phyloP scores from a whole-genome alignment of 164 flowering plant species.

The Umbellularia californica region DNA sequence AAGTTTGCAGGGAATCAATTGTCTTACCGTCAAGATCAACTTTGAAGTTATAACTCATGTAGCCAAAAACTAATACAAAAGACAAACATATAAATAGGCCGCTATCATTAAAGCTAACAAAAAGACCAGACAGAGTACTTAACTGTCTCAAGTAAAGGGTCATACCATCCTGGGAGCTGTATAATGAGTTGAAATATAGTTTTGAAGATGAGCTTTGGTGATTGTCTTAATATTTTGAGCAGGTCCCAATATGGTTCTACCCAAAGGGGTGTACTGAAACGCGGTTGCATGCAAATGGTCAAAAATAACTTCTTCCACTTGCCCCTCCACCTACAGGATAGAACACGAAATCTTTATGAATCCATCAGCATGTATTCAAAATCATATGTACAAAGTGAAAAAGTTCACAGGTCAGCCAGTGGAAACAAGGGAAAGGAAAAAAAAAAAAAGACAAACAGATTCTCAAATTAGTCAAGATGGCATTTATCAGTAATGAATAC shows the following conservation, averaged over 20 bases:
- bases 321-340: slow-evolving; percentile 73
- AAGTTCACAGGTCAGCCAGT: too few species aligned
- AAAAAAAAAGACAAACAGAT: too few species aligned
- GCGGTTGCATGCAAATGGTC: slow-evolving; percentile 99
- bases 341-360: neutral
- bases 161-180: slow-evolving; percentile 89
- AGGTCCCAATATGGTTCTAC: slow-evolving; percentile 94
- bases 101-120: neutral
- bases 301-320: slow-evolving; percentile 87
- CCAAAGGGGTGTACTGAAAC: slow-evolving; percentile 87
- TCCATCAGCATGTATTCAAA: too few species aligned
- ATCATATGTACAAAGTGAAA: too few species aligned
- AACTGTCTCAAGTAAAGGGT: neutral
- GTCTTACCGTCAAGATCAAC: neutral
- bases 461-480: too few species aligned
- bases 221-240: slow-evolving; percentile 76
- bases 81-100: neutral
- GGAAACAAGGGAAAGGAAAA: too few species aligned
- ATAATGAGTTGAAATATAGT: slow-evolving; percentile 83
- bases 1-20: neutral
- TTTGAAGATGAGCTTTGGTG: slow-evolving; percentile 59
- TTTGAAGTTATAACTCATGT: slow-evolving; percentile 1
- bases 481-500: too few species aligned
- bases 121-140: neutral
- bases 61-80: neutral